Evolutionary conservation across 352 stramenopile genomes (phyloP).

Genomic region (Globisporangium parvum): DNA sequence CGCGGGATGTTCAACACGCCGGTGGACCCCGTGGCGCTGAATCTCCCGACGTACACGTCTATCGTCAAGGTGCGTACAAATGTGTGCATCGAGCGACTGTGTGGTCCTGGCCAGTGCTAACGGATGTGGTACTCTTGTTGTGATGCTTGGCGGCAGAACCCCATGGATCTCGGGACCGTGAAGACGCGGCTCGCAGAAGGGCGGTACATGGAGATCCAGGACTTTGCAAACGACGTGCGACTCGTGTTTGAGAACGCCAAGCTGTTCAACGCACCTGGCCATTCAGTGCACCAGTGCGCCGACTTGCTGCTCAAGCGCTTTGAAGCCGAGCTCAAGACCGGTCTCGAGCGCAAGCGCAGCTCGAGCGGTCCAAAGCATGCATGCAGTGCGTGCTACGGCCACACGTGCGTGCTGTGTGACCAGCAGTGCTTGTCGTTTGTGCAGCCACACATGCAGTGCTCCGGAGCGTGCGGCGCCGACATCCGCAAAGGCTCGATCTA

Average conservation of each 20-base stretch:
- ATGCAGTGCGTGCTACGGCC: slow-evolving; percentile 57
- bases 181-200: slow-evolving; percentile 73
- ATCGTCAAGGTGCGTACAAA: slow-evolving; percentile 54
- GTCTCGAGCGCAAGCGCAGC: slow-evolving; percentile 45
- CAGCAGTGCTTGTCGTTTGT: slow-evolving; percentile 62
- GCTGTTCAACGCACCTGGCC: slow-evolving; percentile 69
- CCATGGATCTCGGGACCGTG: slow-evolving; percentile 92
- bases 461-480: slow-evolving; percentile 62
- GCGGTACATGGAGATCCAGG: slow-evolving; percentile 79
- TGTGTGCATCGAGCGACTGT: neutral
- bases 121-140: too few species aligned
- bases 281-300: slow-evolving; percentile 77
- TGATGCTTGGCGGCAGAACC: slow-evolving; percentile 24
- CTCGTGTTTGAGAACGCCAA: slow-evolving; percentile 90
- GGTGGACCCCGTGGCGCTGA: slow-evolving; percentile 62
- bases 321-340: slow-evolving; percentile 45
- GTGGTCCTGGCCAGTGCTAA: too few species aligned
- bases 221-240: slow-evolving; percentile 73
- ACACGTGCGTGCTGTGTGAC: slow-evolving; percentile 67
- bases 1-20: slow-evolving; percentile 69
- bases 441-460: slow-evolving; percentile 65
- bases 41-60: slow-evolving; percentile 62
- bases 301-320: slow-evolving; percentile 57
- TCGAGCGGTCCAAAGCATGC: slow-evolving; percentile 28
- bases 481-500: slow-evolving; percentile 77